These are phyloP conservation scores for Backusella tuberculispora DNA, from an alignment of 192 early-diverging fungal species.

Conservation along the genomic window DNA sequence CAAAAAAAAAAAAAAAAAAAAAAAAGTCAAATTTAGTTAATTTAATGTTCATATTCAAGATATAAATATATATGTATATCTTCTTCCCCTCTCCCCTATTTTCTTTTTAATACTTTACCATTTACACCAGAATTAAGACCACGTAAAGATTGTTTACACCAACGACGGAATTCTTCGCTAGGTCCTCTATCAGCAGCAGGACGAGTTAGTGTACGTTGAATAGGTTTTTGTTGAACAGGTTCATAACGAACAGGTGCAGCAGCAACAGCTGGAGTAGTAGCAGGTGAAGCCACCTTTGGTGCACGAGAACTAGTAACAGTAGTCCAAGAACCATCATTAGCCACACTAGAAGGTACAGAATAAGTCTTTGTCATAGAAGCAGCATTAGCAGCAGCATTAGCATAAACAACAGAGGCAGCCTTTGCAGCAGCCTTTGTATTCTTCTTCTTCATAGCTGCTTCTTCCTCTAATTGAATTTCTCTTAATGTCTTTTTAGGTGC, in stretches of 20 bases:
- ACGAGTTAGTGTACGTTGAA: slow-evolving; percentile 16
- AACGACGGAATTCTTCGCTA: slow-evolving; percentile 72
- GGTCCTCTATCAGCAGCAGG: slow-evolving; percentile 33
- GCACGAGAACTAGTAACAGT: slow-evolving; percentile 38
- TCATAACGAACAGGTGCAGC: slow-evolving; percentile 25
- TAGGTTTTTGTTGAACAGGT: slow-evolving; percentile 24
- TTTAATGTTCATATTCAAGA: background rate
- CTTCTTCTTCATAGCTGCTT: slow-evolving; percentile 51
- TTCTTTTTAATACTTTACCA: slow-evolving; percentile 41
- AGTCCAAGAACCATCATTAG: slow-evolving; percentile 40
- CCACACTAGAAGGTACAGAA: background rate
- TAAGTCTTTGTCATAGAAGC: slow-evolving; percentile 19
- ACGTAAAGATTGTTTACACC: slow-evolving; percentile 69
- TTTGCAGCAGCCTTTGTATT: slow-evolving; percentile 35
- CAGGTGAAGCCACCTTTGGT: background rate
- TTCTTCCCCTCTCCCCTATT: background rate
- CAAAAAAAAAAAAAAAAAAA: no score
- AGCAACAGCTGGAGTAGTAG: slow-evolving; percentile 15
- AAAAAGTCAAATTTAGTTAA: no score
- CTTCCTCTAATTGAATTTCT: slow-evolving; percentile 63
- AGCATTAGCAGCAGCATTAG: slow-evolving; percentile 5
- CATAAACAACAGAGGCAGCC: background rate
- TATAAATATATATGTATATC: background rate
- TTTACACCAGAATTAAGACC: slow-evolving; percentile 58
- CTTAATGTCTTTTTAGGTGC: slow-evolving; percentile 59